Base-by-base conservation (phyloP, 768 basidiomycete genomes). In the Cyclocybe cylindracea region DNA sequence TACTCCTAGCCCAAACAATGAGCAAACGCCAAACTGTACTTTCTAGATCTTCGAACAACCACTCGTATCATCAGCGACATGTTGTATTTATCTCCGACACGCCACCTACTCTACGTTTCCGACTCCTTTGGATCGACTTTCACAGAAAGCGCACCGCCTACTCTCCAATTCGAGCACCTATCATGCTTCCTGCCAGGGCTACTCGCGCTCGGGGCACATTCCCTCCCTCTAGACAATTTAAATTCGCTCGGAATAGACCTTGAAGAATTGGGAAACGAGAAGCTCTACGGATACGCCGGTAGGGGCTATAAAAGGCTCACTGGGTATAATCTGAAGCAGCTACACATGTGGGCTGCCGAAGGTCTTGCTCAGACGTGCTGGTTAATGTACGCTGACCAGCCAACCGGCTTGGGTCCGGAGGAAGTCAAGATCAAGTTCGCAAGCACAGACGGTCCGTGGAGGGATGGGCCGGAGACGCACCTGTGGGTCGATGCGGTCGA, bases 161-260 rank as follows among this genome's bases (percentile, higher is more conserved):
- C 76, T 8, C 80, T 86, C 57, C 59, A 63, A 16, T 82, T 89
- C 48, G 89, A 91, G 55, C 89, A 91, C 60, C 70, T 91, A 24
- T 83, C 88, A 9, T 90, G 89, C 66, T 91, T 90, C 71, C 75
- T 89, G 44, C 87, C 88, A 0, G 89, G 89, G 10, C 70, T 90
- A 13, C 73, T 91, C 44, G 87, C 89, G 4, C 74, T 91, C 3
- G 89, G 89, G 24, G 86, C 70, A 5, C 78, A 85, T 55, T 77
- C 78, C 7, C 76, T 90, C 42, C 81, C 81, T 19, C 69, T 86
- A 45, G 75, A 84, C 50, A 67, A 81, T 45, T 75, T 86, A 2
- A 66, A 72, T 19, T 62, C 70, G 0, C 57, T 79, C 11, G 80
- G 78, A 8, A 75, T 86, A 46, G 71, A 79, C 56, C 56, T 78